These are phyloP conservation scores for Dactylonectria estremocensis DNA, from an alignment of 2,329 filamentous ascomycete genomes.

Conservation along the genomic window DNA sequence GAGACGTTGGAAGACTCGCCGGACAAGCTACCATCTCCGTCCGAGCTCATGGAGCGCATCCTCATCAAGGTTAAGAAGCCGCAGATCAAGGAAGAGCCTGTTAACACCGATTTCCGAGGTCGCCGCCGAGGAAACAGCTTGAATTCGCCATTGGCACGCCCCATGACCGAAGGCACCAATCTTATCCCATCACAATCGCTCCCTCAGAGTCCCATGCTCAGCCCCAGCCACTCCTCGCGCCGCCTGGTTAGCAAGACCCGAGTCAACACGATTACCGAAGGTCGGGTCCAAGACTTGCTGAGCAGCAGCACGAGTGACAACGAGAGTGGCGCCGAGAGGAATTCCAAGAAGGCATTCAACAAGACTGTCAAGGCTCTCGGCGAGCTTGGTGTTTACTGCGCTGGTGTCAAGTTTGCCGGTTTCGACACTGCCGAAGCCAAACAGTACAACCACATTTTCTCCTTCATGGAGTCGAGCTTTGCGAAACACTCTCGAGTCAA, in stretches of 20 bases:
- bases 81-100: constrained; percentile 59
- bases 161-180: constrained; percentile 69
- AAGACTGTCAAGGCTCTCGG: constrained; percentile 90
- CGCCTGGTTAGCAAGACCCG: constrained; percentile 66
- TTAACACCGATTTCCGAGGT: constrained; percentile 55
- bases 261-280: constrained; percentile 72
- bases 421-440: constrained; percentile 86
- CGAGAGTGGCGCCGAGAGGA: constrained; percentile 76
- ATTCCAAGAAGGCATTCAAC: constrained; percentile 77
- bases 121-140: constrained; percentile 78
- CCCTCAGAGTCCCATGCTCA: constrained; percentile 69
- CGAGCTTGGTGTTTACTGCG: constrained; percentile 84
- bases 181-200: constrained; percentile 66
- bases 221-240: constrained; percentile 66
- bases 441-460: constrained; percentile 94
- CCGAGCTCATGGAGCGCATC: constrained; percentile 86
- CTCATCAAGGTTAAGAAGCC: constrained; percentile 96
- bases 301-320: constrained; percentile 84
- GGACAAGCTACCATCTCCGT: constrained; percentile 84
- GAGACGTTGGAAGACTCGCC: constrained; percentile 80
- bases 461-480: constrained; percentile 92
- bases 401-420: constrained; percentile 84
- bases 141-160: constrained; percentile 75
- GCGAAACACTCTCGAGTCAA: constrained; percentile 83
- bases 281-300: constrained; percentile 67